These are phyloP conservation scores for Neonothopanus nambi DNA, from an alignment of 1,284 basidiomycete genomes.

Conservation along the genomic window DNA sequence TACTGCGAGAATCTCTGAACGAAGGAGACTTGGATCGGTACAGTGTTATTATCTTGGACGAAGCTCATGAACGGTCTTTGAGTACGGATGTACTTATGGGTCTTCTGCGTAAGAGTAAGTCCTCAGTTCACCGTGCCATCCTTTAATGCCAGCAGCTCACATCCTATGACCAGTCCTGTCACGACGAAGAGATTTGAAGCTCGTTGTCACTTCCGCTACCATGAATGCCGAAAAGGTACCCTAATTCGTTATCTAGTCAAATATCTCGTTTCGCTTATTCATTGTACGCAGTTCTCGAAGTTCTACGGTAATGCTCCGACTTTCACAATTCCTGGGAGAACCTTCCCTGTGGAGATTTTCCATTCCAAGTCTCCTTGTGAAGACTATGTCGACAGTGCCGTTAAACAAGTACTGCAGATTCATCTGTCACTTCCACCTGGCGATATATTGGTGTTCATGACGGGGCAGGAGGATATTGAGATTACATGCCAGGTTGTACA, in stretches of 20 bases:
- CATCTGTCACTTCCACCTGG: constrained; percentile 93
- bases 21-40: constrained; percentile 96
- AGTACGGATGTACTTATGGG: constrained; percentile 99
- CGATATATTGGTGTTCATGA: constrained; percentile 99
- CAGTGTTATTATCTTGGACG: constrained; percentile 94
- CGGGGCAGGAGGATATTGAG: constrained; percentile 99
- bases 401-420: constrained; percentile 97
- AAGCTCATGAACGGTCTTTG: constrained; percentile 94
- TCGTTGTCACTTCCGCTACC: constrained; percentile 97
- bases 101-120: constrained; percentile 85
- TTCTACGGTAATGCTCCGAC: constrained; percentile 96
- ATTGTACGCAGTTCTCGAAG: constrained; percentile 69
- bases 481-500: constrained; percentile 89
- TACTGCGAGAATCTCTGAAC: constrained; percentile 93
- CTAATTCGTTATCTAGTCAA: background rate
- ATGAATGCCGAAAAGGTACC: constrained; percentile 97
- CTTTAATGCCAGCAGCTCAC: background rate
- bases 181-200: constrained; percentile 87
- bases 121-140: background rate
- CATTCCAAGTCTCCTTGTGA: constrained; percentile 98
- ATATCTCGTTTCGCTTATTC: constrained; percentile 3
- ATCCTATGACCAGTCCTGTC: constrained; percentile 69
- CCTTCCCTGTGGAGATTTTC: constrained; percentile 97
- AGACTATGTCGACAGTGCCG: constrained; percentile 97
- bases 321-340: constrained; percentile 97